Evolutionary conservation across 305 asterid species (phyloP).

Genomic region (Fraxinus greggii): DNA sequence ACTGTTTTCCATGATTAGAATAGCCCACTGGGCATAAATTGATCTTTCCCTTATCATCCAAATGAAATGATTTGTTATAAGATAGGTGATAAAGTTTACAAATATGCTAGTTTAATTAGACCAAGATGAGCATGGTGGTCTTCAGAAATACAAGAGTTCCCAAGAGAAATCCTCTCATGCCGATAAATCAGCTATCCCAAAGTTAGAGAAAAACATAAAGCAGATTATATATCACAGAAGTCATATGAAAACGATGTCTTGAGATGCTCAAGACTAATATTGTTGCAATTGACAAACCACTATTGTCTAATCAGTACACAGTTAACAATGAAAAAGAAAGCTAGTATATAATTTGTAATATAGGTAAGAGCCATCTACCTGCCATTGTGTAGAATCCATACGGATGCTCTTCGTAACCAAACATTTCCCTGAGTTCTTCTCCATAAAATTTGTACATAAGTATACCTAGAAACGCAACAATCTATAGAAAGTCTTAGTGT

Average conservation of each 20-base stretch:
- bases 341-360: neutral
- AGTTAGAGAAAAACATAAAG: neutral
- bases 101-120: neutral
- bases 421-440: constrained; percentile 95
- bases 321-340: neutral
- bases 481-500: constrained; percentile 55
- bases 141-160: neutral
- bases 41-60: constrained; percentile 1
- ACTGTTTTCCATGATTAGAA: neutral
- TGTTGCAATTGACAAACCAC: constrained; percentile 1
- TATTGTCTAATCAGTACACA: neutral
- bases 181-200: neutral
- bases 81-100: neutral
- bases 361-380: constrained; percentile 45
- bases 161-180: neutral
- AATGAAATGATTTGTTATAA: neutral
- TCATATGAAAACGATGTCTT: constrained; percentile 10
- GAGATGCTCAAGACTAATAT: neutral
- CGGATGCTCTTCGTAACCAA: constrained; percentile 97
- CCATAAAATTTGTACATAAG: constrained; percentile 95
- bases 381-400: constrained; percentile 97
- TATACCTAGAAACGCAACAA: constrained; percentile 90
- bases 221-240: neutral
- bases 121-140: neutral
- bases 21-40: neutral